Conservation (phyloP, 2,329 filamentous ascomycete genomes). For the Venturia oleaginea region DNA sequence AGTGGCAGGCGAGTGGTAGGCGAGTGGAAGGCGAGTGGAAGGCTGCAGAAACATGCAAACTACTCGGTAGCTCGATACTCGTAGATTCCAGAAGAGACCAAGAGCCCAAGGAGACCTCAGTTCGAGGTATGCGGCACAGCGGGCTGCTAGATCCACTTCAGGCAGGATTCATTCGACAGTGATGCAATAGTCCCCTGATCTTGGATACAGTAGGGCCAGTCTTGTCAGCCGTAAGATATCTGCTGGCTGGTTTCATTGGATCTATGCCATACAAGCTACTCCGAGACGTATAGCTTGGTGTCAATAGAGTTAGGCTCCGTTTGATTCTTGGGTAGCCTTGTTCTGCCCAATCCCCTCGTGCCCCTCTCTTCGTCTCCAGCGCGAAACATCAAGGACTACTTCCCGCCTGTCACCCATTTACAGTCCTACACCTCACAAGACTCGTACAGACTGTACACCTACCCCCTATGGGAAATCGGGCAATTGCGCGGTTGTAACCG, state of each 20-base stretch:
- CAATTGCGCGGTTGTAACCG: not conserved
- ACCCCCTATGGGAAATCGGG: not conserved
- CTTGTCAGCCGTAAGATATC: not conserved
- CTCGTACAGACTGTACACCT: not conserved
- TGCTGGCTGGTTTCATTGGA: not conserved
- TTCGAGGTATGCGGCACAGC: too few species aligned
- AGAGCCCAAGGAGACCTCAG: too few species aligned
- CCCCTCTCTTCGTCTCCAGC: not conserved
- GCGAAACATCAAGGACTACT: not conserved
- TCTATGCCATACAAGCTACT: not conserved
- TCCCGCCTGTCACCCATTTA: not conserved
- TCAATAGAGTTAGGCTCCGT: not conserved
- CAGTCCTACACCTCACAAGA: not conserved
- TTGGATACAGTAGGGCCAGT: not conserved
- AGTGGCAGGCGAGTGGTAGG: not conserved
- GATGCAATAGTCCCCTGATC: not conserved
- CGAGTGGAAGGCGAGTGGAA: not conserved
- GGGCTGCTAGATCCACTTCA: not conserved
- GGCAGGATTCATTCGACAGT: not conserved
- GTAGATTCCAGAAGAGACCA: not conserved
- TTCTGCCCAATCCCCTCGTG: not conserved
- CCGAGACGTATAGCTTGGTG: not conserved
- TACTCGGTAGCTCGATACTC: too few species aligned
- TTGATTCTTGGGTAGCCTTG: not conserved
- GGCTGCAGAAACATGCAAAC: constrained; percentile 6